Evolutionary conservation across 768 basidiomycete genomes (phyloP).

Genomic region (Dendrothele bispora): DNA sequence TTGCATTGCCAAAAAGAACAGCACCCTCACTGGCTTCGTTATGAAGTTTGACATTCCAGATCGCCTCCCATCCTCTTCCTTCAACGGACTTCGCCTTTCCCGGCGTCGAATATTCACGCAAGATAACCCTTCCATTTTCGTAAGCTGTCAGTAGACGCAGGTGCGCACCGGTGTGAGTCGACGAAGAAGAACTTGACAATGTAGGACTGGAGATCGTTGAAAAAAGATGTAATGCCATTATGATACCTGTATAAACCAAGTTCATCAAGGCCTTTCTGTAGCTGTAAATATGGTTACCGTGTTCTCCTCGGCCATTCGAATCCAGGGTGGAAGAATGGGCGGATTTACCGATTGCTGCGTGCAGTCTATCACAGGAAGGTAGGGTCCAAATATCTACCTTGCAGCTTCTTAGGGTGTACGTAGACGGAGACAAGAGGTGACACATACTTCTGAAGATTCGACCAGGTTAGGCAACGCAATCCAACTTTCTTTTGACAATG

Average conservation of each 20-base stretch:
- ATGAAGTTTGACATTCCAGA: slow-evolving; percentile 71
- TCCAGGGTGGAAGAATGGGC: slow-evolving; percentile 34
- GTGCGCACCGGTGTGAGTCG: slow-evolving; percentile 29
- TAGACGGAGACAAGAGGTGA: not conserved
- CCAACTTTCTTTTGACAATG: slow-evolving; percentile 24
- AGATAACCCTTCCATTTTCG: slow-evolving; percentile 84
- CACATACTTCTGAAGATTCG: slow-evolving; percentile 76
- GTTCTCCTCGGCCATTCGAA: slow-evolving; percentile 49
- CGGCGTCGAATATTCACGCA: slow-evolving; percentile 49
- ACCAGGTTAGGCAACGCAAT: slow-evolving; percentile 86
- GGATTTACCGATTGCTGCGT: slow-evolving; percentile 80
- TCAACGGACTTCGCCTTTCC: slow-evolving; percentile 56
- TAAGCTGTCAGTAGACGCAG: slow-evolving; percentile 74
- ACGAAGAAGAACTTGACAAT: slow-evolving; percentile 30
- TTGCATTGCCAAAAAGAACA: not conserved
- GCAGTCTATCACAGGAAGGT: slow-evolving; percentile 65
- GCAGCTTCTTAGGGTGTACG: slow-evolving; percentile 33
- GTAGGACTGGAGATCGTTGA: slow-evolving; percentile 20
- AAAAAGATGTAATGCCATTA: slow-evolving; percentile 85
- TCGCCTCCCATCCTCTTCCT: slow-evolving; percentile 68
- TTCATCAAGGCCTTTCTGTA: slow-evolving; percentile 1
- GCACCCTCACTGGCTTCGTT: slow-evolving; percentile 63
- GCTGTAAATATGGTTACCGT: slow-evolving; percentile 50
- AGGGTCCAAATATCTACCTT: slow-evolving; percentile 90
- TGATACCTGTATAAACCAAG: slow-evolving; percentile 58